Conservation (phyloP, 83 land plant species). For the Thuja plicata region DNA sequence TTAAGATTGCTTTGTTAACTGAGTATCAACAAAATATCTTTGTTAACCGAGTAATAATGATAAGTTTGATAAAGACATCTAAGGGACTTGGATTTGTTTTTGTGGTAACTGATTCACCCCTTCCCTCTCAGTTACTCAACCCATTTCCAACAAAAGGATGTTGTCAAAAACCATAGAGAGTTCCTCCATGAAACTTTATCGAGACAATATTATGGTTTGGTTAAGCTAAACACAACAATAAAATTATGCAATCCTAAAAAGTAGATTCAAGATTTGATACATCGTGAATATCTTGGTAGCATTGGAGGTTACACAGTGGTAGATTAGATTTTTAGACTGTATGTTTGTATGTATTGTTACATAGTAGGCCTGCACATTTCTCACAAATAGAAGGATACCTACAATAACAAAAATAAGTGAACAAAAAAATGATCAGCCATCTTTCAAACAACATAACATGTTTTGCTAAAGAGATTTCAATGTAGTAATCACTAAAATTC, state of each 20-base stretch:
- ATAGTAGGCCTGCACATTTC: slow-evolving; percentile 82
- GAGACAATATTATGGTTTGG: no score
- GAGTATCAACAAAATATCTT: no score
- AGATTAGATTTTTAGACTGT: slow-evolving; percentile 78
- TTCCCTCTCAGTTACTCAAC: no score
- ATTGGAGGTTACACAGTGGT: slow-evolving; percentile 89
- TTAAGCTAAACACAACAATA: neutral
- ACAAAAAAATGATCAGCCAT: neutral
- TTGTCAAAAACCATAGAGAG: no score
- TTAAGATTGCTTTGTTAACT: no score
- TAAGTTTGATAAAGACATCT: no score
- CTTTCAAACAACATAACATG: neutral
- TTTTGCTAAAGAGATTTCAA: neutral
- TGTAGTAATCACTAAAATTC: no score
- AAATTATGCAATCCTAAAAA: slow-evolving; percentile 12
- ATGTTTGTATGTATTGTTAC: slow-evolving; percentile 80
- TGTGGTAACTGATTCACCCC: no score
- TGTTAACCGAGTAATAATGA: no score
- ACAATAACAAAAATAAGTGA: neutral
- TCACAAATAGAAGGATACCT: slow-evolving; percentile 93
- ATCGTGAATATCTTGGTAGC: slow-evolving; percentile 63
- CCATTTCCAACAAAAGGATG: no score
- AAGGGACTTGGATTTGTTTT: no score
- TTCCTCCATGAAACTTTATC: no score
- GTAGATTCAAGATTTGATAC: slow-evolving; percentile 23